Evolutionary conservation across 495 filamentous ascomycete species (phyloP), one percentile per base, ranked within the genome.

Genomic region (Penicillium paradoxum): DNA sequence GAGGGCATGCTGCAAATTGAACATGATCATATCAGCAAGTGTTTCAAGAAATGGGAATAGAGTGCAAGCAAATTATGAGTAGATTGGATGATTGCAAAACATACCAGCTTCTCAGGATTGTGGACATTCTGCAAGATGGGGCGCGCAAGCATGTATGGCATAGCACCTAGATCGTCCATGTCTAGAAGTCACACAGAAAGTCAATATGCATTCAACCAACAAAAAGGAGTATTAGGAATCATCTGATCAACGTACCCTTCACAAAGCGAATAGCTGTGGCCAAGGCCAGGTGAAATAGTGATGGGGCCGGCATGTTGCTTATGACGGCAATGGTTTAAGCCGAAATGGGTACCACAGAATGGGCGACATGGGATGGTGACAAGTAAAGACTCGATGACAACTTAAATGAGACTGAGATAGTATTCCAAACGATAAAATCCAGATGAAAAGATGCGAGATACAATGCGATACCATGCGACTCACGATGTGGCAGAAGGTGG

Each of bases 61-160:
- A 48, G 45, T 13, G 13, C 14, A 6, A 24, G 14, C 9, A 14
- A 24, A 24, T 13, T 8, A 4, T 5, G 17, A 27, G n/a, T 29
- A 43, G 34, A 18, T 30, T 6, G 8, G 3, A 29, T n/a, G n/a
- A n/a, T n/a, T n/a, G 34, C 0, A 27, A 7, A 37, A 63, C 73
- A 60, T 66, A 83, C 81, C 40, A 91, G 78, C 60, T 88, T 85
- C 56, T 77, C 67, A 1, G 87, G 84, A 57, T 81, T 83, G 38
- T 83, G 79, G 49, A 90, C 66, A 53, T 82, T 82, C 15, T 75
- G 45, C 27, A 91, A 76, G 44, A 90, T 71, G 6, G 80, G 77
- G 22, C 79, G 73, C 34, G 83, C 74, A 50, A 84, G 68, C 21
- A 68, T 49, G 69, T 88, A 89, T 14, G 83, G 81, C 17, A 84